Percentiles rank a stretch among this genome's conserved stretches.
phyloP scores from a whole-genome alignment of 192 early-diverging fungal species.

The Coemansia sp. region DNA sequence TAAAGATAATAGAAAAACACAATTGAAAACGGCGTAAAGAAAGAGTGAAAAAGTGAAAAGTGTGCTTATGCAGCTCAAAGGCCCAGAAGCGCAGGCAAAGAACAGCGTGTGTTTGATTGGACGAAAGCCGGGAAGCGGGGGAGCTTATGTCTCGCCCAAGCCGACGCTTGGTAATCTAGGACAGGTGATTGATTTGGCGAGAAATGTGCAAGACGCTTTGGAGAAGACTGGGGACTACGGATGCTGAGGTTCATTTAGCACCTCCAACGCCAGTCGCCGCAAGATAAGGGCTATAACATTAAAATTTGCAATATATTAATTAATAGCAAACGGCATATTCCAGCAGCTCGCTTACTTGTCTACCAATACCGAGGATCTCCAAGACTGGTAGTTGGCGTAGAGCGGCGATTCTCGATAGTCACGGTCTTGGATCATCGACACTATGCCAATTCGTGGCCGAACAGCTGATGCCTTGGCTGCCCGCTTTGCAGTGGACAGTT shows the following conservation, averaged over 20 bases:
- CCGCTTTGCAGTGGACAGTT: neutral
- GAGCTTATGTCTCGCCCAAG: neutral
- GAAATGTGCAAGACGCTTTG: neutral
- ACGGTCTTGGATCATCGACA: conserved; percentile 43
- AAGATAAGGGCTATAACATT: neutral
- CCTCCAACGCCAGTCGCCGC: neutral
- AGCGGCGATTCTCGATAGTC: conserved; percentile 30
- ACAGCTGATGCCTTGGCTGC: conserved; percentile 1
- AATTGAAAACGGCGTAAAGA: neutral
- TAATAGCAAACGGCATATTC: neutral
- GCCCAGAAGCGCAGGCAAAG: neutral
- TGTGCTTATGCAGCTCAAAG: neutral
- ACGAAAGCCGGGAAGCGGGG: neutral
- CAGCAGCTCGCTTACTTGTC: neutral
- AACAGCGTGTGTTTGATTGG: neutral
- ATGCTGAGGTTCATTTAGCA: neutral
- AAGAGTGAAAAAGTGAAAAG: neutral
- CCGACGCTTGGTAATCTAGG: neutral
- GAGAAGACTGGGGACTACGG: neutral
- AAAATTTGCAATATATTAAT: neutral
- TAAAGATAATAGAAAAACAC: neutral
- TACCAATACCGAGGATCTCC: conserved; percentile 15
- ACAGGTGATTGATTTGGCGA: neutral
- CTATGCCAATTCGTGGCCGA: conserved; percentile 44
- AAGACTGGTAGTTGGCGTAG: conserved; percentile 34